Percentiles rank a stretch among this genome's conserved stretches.
phyloP scores from a whole-genome alignment of 2,329 filamentous ascomycete genomes.

The Arthroderma uncinatum region DNA sequence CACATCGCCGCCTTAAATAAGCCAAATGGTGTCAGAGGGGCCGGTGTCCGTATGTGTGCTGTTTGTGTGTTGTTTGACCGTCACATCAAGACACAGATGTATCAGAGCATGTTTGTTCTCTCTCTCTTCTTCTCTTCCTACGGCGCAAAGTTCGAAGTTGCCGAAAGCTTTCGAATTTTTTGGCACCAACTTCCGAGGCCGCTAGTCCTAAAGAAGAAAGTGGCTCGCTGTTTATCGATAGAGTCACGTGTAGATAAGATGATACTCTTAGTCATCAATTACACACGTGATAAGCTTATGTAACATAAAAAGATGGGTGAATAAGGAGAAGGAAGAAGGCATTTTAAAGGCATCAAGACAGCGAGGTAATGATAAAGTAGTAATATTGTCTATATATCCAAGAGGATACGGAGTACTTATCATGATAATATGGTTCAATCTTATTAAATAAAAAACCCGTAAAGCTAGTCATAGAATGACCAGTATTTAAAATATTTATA shows the following conservation, averaged over 20 bases:
- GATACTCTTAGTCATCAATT: neutral
- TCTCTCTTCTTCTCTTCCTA: neutral
- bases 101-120: neutral
- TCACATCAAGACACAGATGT: neutral
- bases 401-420: too few species aligned
- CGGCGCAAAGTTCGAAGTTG: neutral
- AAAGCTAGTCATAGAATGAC: too few species aligned
- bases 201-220: constrained; percentile 2
- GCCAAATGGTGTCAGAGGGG: neutral
- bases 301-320: too few species aligned
- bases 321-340: too few species aligned
- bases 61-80: neutral
- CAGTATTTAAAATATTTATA: too few species aligned
- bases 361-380: too few species aligned
- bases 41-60: neutral
- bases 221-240: neutral
- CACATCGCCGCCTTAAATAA: neutral
- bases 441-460: too few species aligned
- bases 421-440: too few species aligned
- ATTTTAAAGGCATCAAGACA: too few species aligned
- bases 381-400: too few species aligned
- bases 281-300: too few species aligned
- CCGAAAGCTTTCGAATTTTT: neutral
- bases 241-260: neutral
- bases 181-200: neutral